phyloP scores from a whole-genome alignment of 192 early-diverging fungal genomes.

The Gamsiella multidivaricata region DNA sequence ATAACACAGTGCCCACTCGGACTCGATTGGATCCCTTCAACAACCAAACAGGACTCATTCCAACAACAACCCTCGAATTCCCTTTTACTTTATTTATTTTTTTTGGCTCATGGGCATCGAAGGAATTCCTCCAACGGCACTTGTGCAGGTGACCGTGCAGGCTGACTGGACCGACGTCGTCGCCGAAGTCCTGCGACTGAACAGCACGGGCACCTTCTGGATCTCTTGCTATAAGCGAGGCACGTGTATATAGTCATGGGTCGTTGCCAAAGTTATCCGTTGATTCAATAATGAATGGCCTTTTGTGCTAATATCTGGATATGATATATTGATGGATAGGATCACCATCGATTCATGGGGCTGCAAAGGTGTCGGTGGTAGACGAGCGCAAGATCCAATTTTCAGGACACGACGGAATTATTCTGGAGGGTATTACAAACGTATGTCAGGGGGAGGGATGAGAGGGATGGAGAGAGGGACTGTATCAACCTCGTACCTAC shows the following conservation, averaged over 20 bases:
- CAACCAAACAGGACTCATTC: no score
- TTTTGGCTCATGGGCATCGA: conserved; percentile 43
- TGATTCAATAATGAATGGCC: neutral
- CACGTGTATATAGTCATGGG: conserved; percentile 1
- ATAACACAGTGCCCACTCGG: no score
- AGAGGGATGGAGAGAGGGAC: no score
- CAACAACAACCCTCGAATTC: no score
- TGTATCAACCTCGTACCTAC: neutral
- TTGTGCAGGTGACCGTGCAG: conserved; percentile 60
- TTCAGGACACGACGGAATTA: conserved; percentile 55
- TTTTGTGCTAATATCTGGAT: no score
- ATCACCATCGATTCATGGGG: conserved; percentile 56
- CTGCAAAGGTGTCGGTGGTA: conserved; percentile 41
- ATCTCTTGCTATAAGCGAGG: conserved; percentile 62
- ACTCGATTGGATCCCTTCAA: no score
- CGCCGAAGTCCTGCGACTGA: conserved; percentile 49
- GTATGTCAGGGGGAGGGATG: conserved; percentile 46
- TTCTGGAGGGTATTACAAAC: conserved; percentile 52
- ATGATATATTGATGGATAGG: conserved; percentile 34
- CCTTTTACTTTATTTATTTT: neutral
- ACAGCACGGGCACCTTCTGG: conserved; percentile 58
- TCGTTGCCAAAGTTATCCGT: neutral
- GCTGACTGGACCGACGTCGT: conserved; percentile 63
- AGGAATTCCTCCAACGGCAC: conserved; percentile 9
- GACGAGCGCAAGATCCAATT: conserved; percentile 40